Conservation (phyloP, 116 monocot species). For the Iris pallida region DNA sequence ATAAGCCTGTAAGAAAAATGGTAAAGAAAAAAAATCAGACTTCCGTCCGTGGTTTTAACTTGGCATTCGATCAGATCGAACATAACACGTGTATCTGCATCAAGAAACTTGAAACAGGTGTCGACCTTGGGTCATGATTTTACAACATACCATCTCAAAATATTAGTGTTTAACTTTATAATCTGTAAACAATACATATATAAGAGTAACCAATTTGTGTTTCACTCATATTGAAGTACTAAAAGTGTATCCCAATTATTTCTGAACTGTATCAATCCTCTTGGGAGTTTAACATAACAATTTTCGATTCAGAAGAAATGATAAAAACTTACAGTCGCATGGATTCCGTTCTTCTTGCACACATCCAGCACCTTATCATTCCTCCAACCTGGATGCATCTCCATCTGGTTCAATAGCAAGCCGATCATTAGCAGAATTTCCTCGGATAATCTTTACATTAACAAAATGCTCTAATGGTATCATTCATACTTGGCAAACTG, state of each 20-base stretch:
- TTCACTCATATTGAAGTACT: too few relatives aligned
- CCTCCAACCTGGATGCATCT: conserved; percentile 68
- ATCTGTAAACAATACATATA: too few relatives aligned
- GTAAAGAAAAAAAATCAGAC: not conserved
- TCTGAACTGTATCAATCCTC: too few relatives aligned
- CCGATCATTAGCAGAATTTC: not conserved
- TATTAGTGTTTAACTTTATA: too few relatives aligned
- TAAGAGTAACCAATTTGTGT: too few relatives aligned
- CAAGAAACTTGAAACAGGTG: too few relatives aligned
- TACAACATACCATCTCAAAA: too few relatives aligned
- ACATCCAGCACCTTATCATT: conserved; percentile 47
- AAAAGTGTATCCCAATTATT: too few relatives aligned
- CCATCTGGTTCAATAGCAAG: conserved; percentile 29
- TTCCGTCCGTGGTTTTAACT: not conserved
- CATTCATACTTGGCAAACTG: conserved; percentile 42
- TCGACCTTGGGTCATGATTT: too few relatives aligned
- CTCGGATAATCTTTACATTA: not conserved
- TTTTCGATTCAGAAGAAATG: not conserved
- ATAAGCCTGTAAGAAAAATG: conserved; percentile 32
- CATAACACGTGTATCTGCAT: too few relatives aligned
- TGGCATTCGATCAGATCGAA: too few relatives aligned
- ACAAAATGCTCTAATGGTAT: not conserved
- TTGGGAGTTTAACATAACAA: not conserved
- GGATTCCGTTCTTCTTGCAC: conserved; percentile 51
- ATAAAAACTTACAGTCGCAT: conserved; percentile 30